phyloP scores from a whole-genome alignment of 345 rosid species.

The Camelina sativa region DNA sequence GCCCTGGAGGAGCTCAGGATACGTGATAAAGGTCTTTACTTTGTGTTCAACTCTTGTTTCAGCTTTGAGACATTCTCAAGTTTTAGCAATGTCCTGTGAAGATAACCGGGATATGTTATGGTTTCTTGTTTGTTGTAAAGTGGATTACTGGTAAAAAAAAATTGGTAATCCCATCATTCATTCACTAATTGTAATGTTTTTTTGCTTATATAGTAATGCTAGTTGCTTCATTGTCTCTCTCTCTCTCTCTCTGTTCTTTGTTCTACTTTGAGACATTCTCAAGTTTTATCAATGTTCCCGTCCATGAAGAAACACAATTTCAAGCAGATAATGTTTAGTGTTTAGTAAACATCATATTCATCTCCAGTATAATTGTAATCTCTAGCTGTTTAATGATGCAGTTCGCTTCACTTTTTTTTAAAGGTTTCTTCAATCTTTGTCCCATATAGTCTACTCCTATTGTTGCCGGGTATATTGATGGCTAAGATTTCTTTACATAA shows the following conservation, averaged over 20 bases:
- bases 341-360: background rate
- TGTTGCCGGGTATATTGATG: background rate
- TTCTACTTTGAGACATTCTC: conserved; percentile 27
- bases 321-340: background rate
- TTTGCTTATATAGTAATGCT: conserved; percentile 2
- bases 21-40: conserved; percentile 28
- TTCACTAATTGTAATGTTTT: conserved; percentile 21
- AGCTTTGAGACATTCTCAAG: conserved; percentile 26
- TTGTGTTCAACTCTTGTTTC: conserved; percentile 25
- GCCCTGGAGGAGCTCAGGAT: conserved; percentile 28
- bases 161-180: background rate
- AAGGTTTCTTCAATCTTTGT: conserved; percentile 3
- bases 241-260: background rate
- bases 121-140: conserved; percentile 7
- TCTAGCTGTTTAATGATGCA: conserved; percentile 25
- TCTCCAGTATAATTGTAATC: conserved; percentile 15
- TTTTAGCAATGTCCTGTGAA: conserved; percentile 19
- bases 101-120: conserved; percentile 4
- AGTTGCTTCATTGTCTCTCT: conserved; percentile 20
- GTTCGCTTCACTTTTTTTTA: background rate
- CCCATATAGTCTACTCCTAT: background rate
- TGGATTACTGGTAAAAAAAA: background rate
- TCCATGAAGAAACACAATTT: conserved; percentile 22
- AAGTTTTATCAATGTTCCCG: conserved; percentile 1
- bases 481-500: background rate